Evolutionary conservation across 2,329 filamentous ascomycete species (phyloP), one percentile per base, ranked within the genome.

Genomic region (Albophoma yamanashiensis): DNA sequence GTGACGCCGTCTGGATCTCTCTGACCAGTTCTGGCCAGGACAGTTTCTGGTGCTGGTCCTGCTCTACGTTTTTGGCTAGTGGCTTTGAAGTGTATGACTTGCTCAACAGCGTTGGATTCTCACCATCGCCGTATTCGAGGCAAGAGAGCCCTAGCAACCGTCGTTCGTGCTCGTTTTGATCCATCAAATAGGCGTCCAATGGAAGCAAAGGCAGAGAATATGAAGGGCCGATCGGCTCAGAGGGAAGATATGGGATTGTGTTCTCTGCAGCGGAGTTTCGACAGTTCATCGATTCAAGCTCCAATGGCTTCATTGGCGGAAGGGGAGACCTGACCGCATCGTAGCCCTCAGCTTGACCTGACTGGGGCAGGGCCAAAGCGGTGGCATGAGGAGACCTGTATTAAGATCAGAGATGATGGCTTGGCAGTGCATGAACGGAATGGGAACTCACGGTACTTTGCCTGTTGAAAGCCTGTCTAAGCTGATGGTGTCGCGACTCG

Each of bases 141-240:
- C 20, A 53, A 22, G 42, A 45, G 27, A 60, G 45, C 31, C 59
- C 31, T 25, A 60, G 8, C 5, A 60, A 20, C n/a, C 59, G 55
- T 12, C n/a, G 55, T 39, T 60, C 59, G 11, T 57, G 59, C 8
- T 58, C 59, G 40, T 57, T 60, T 8, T 55, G 25, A n/a, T 58
- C 55, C 56, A 57, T 43, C 22, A 60, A n/a, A 22, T 57, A 60
- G 5, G 25, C 40, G 14, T 60, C 36, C 15, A 60, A 34, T 5
- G 58, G 53, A 12, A 57, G 34, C 7, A 42, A 7, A 15, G n/a
- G 40, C 17, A 36, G 43, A 20, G 31, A 39, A 6, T 11, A 27
- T n/a, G 43, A 52, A 11, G 20, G 3, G 9, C 5, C 9, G 11
- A 5, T 42, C 22, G 50, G 27, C 47, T 58, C 31, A 5, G 39